Conservation (phyloP, 1,139 yeast genomes). For the Yamadazyma taylorii region DNA sequence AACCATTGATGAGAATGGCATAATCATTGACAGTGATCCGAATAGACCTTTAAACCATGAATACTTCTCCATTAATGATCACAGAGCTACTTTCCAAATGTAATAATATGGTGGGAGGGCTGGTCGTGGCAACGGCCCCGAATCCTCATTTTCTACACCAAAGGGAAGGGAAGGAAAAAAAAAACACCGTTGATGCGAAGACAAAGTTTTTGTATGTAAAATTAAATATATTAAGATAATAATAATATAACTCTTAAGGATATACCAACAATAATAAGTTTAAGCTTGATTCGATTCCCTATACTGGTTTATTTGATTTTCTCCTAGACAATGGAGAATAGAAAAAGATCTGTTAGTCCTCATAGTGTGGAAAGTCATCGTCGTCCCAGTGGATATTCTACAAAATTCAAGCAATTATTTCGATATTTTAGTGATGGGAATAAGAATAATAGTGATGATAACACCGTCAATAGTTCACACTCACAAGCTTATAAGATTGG, state of each 20-base stretch:
- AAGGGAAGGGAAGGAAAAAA: too few species aligned
- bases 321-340: constrained; percentile 6
- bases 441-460: not conserved
- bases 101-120: constrained; percentile 2
- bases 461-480: not conserved
- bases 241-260: too few species aligned
- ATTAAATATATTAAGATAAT: too few species aligned
- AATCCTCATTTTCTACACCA: too few species aligned
- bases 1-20: constrained; percentile 2
- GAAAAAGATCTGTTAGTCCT: constrained; percentile 20
- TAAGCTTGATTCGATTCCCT: too few species aligned
- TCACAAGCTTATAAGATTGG: not conserved
- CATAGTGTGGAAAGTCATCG: constrained; percentile 9
- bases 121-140: too few species aligned
- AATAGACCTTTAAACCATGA: not conserved
- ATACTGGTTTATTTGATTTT: too few species aligned
- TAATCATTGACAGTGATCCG: not conserved
- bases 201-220: too few species aligned
- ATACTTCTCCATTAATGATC: constrained; percentile 1
- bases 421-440: not conserved
- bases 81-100: constrained; percentile 14
- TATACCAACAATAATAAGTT: too few species aligned
- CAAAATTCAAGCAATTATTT: constrained; percentile 1
- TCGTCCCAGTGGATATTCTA: not conserved
- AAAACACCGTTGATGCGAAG: too few species aligned